phyloP scores from a whole-genome alignment of 164 flowering plant species.

The Annona squamosa region DNA sequence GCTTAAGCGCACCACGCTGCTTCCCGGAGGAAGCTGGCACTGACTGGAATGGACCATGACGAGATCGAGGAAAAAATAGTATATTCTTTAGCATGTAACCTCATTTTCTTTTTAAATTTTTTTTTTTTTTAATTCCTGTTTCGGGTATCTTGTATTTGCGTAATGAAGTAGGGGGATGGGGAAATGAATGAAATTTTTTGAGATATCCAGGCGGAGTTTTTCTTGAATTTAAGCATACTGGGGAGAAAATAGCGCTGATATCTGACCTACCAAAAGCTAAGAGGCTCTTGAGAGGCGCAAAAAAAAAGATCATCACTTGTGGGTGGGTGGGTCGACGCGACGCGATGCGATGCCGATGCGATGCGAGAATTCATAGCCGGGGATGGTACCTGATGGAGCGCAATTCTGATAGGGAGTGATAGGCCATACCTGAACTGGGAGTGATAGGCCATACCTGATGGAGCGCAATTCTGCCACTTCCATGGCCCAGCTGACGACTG shows the following conservation, averaged over 20 bases:
- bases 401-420: background rate
- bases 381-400: background rate
- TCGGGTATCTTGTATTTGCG: slow-evolving; percentile 1
- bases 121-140: background rate
- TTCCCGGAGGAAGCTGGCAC: background rate
- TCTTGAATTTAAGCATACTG: background rate
- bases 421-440: background rate
- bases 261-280: background rate
- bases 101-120: background rate
- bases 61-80: slow-evolving; percentile 2
- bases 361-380: background rate
- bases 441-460: background rate
- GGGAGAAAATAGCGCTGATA: background rate
- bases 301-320: no score
- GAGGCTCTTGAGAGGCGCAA: slow-evolving; percentile 1
- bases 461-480: background rate
- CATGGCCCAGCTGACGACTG: background rate
- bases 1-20: background rate
- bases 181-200: slow-evolving; percentile 10
- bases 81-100: slow-evolving; percentile 15
- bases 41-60: slow-evolving; percentile 5
- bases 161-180: background rate
- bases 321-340: no score
- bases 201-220: slow-evolving; percentile 10
- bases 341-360: background rate